These are phyloP conservation scores for Sutorius eximius DNA, from an alignment of 1,284 basidiomycete genomes.

Conservation along the genomic window DNA sequence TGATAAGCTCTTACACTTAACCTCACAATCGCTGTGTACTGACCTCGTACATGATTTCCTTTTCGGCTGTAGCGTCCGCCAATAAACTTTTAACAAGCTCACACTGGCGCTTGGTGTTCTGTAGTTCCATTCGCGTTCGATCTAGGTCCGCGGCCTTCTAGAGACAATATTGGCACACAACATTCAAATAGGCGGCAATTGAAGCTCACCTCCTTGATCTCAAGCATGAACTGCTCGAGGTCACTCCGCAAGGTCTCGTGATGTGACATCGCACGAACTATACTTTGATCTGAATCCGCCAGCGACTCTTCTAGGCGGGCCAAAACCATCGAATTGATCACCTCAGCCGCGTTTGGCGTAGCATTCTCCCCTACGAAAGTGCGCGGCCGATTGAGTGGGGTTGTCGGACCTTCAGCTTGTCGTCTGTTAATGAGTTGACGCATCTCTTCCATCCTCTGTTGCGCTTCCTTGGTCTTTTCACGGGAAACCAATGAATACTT, in stretches of 20 bases:
- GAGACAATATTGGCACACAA: neutral
- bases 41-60: constrained; percentile 89
- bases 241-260: constrained; percentile 54
- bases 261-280: constrained; percentile 49
- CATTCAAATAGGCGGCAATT: neutral
- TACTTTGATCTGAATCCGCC: constrained; percentile 56
- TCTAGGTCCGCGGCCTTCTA: constrained; percentile 62
- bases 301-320: constrained; percentile 49
- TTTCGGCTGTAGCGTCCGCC: constrained; percentile 76
- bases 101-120: constrained; percentile 68
- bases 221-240: constrained; percentile 47
- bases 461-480: constrained; percentile 69
- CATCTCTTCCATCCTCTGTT: constrained; percentile 78
- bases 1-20: constrained; percentile 11
- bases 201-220: constrained; percentile 56
- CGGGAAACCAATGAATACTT: constrained; percentile 9
- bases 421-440: constrained; percentile 63
- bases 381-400: constrained; percentile 46
- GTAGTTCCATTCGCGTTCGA: constrained; percentile 61
- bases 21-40: constrained; percentile 23
- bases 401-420: constrained; percentile 44
- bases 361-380: constrained; percentile 31
- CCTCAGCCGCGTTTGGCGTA: constrained; percentile 22
- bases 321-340: constrained; percentile 31
- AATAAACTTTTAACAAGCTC: constrained; percentile 77